A percentile compares a stretch with the other conserved stretches of the same genome.
phyloP scores from a whole-genome alignment of 2,329 filamentous ascomycete species.

The Metarhizium anisopliae region DNA sequence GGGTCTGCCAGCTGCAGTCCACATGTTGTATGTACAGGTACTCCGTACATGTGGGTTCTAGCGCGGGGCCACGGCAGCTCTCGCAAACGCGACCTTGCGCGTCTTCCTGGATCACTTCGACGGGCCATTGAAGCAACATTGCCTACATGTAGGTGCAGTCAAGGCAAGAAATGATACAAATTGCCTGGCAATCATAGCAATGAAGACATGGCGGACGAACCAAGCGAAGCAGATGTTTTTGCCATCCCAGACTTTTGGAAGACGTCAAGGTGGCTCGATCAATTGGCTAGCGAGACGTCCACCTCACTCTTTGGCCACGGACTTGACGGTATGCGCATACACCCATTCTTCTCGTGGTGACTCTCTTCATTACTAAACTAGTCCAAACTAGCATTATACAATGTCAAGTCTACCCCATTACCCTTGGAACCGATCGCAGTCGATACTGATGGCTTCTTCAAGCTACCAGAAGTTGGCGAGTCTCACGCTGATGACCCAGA shows the following conservation, averaged over 20 bases:
- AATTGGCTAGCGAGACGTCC: constrained; percentile 11
- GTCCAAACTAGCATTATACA: neutral
- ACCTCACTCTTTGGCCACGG: constrained; percentile 35
- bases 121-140: neutral
- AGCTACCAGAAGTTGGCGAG: constrained; percentile 6
- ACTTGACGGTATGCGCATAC: constrained; percentile 19
- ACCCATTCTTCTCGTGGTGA: neutral
- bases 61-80: neutral
- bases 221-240: constrained; percentile 48
- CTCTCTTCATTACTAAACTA: neutral
- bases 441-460: constrained; percentile 23
- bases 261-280: constrained; percentile 40
- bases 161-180: neutral
- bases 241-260: constrained; percentile 53
- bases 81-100: neutral
- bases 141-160: neutral
- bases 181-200: neutral
- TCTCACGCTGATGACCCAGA: constrained; percentile 2
- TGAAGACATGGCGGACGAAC: constrained; percentile 25
- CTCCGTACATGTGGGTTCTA: neutral
- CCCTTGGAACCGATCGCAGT: constrained; percentile 12
- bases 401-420: constrained; percentile 5
- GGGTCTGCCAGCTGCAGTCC: no score
- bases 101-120: neutral
- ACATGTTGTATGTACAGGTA: no score